Evolutionary conservation across 2,329 filamentous ascomycete genomes (phyloP), one percentile per base, ranked within the genome.

Genomic region (Ramichloridium luteum): DNA sequence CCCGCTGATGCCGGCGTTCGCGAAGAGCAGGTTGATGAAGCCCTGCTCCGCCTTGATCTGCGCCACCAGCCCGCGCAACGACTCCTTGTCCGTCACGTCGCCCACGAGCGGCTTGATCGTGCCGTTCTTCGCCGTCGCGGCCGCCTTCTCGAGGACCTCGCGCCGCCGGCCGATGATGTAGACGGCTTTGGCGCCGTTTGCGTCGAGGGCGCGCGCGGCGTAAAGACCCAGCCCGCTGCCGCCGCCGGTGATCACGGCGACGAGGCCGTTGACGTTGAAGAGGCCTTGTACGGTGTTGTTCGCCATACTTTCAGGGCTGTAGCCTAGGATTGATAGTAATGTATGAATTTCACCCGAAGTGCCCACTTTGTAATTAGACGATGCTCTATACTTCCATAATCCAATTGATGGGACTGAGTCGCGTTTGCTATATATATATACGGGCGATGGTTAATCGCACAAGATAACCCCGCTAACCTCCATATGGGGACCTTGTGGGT

Each of bases 161-260:
- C 55, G 48, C 2, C 67, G 62, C 1, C 67, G 60, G n/a, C 65
- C 65, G 8, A 70, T 50, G 33, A 71, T 65, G 48, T 68, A 70
- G 27, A 71, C 62, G 36, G 62, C 68, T 25, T 59, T 57, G 4
- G 67, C 66, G 5, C 66, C 64, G 28, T 68, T 68, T 13, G 54
- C 53, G 9, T 51, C 53, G 1, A 58, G 43, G 0, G 62, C 56
- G 29, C 55, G 49, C 5, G 63, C 59, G 41, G 63, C 62, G 39
- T 58, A 60, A 2, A 59, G 50, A 3, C 62, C 62, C 10, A 65
- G 56, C 57, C 67, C 66, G 28, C 56, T 65, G 23, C 67, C 68
- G 27, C 66, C 67, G 22, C 68, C 68, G 2, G 67, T 72, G 30
- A 72, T 53, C 30, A 70, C 62, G 13, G 58, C 65, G 3, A 72